phyloP scores from a whole-genome alignment of 164 flowering plant genomes.

The Vitis rotundifolia region DNA sequence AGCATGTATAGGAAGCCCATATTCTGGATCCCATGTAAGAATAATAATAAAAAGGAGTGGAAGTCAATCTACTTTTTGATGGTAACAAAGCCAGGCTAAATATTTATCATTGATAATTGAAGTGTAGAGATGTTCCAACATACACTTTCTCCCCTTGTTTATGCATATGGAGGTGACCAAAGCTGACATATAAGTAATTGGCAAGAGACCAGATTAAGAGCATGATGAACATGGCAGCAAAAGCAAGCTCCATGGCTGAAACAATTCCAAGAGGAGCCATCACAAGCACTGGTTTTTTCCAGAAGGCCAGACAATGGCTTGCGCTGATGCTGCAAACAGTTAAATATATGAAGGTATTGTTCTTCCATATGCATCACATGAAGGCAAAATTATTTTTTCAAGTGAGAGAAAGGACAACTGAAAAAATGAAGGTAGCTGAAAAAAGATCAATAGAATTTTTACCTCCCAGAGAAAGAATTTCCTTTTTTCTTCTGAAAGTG shows the following conservation, averaged over 20 bases:
- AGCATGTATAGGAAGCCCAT: too few relatives aligned
- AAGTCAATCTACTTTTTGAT: too few relatives aligned
- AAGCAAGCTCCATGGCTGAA: slow-evolving; percentile 31
- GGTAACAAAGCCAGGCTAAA: too few relatives aligned
- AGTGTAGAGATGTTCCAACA: slow-evolving; percentile 6
- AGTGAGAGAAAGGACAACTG: background rate
- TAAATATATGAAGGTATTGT: background rate
- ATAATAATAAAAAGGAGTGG: too few relatives aligned
- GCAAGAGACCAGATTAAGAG: slow-evolving; percentile 63
- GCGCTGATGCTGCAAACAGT: slow-evolving; percentile 4
- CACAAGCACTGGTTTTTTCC: slow-evolving; percentile 34
- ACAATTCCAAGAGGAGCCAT: slow-evolving; percentile 50
- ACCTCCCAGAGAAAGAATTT: slow-evolving; percentile 6
- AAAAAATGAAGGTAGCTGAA: background rate
- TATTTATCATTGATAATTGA: background rate
- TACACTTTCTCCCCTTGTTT: slow-evolving; percentile 39
- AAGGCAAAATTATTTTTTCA: background rate
- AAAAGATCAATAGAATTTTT: background rate
- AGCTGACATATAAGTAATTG: slow-evolving; percentile 39
- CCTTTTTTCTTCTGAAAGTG: slow-evolving; percentile 32
- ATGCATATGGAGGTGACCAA: slow-evolving; percentile 32
- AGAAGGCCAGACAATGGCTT: slow-evolving; percentile 8
- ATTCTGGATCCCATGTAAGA: too few relatives aligned
- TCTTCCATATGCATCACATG: background rate
- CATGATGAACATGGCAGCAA: slow-evolving; percentile 43